Conservation (phyloP, 2,329 filamentous ascomycete genomes). For the Verticillium isaacii region DNA sequence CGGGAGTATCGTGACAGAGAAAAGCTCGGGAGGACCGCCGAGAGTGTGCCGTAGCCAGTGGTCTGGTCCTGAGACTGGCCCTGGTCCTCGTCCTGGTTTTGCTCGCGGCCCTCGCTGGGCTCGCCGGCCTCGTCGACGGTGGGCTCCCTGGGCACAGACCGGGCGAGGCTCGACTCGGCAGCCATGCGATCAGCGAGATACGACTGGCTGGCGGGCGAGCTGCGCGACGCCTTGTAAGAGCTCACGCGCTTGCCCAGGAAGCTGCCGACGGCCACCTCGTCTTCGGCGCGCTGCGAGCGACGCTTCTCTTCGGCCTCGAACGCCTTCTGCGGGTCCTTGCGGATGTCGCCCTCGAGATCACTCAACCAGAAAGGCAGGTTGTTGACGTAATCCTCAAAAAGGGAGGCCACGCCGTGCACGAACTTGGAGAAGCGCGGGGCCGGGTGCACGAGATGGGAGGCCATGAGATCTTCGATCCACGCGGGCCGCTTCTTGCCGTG, state of each 20-base stretch:
- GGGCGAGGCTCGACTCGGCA: constrained; percentile 33
- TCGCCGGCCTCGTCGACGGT: constrained; percentile 14
- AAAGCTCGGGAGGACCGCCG: constrained; percentile 75
- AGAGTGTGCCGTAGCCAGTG: constrained; percentile 51
- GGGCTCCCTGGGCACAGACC: constrained; percentile 15
- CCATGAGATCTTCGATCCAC: constrained; percentile 90
- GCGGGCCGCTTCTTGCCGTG: constrained; percentile 63
- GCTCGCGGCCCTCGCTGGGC: constrained; percentile 16
- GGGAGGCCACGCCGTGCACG: constrained; percentile 81
- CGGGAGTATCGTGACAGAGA: constrained; percentile 73
- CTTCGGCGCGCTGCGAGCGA: constrained; percentile 74
- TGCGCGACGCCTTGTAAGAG: constrained; percentile 52
- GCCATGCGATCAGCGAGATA: constrained; percentile 53
- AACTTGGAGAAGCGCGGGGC: constrained; percentile 95
- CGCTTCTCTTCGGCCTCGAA: constrained; percentile 90
- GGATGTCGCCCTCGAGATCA: constrained; percentile 88
- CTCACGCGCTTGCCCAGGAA: constrained; percentile 61
- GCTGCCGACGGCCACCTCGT: constrained; percentile 85
- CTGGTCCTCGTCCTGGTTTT: constrained; percentile 3
- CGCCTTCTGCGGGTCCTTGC: constrained; percentile 83
- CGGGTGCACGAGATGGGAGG: constrained; percentile 86
- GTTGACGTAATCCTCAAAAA: constrained; percentile 96
- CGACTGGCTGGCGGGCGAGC: constrained; percentile 65
- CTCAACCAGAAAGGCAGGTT: constrained; percentile 94
- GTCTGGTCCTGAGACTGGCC: constrained; percentile 28